Evolutionary conservation across 495 filamentous ascomycete species (phyloP).

Genomic region (Letharia lupina): DNA sequence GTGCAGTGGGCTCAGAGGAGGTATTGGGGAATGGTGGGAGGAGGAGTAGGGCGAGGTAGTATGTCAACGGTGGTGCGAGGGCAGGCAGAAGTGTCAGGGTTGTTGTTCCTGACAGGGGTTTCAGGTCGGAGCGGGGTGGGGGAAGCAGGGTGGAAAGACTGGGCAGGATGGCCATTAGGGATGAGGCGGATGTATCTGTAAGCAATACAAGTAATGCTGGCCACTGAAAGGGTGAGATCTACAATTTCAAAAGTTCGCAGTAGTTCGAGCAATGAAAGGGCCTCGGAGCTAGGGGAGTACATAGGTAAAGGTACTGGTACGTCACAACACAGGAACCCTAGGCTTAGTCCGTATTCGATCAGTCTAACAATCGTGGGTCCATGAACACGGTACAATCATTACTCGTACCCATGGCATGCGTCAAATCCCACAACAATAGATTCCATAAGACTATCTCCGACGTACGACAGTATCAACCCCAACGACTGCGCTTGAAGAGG

Average conservation of each 20-base stretch:
- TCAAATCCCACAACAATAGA: not conserved
- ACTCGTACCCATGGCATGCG: too few relatives aligned
- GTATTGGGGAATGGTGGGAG: conserved; percentile 22
- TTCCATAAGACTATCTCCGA: not conserved
- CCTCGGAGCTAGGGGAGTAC: too few relatives aligned
- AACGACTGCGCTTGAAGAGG: not conserved
- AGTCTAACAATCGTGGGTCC: not conserved
- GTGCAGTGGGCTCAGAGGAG: not conserved
- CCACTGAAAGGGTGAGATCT: too few relatives aligned
- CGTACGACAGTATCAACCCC: not conserved
- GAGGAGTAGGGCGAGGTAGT: conserved; percentile 25
- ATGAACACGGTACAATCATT: too few relatives aligned
- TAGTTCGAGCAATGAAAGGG: too few relatives aligned
- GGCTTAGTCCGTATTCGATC: not conserved
- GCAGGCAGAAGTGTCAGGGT: conserved; percentile 21
- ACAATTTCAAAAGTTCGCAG: too few relatives aligned
- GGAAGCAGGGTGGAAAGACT: conserved; percentile 15
- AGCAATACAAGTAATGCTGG: not conserved
- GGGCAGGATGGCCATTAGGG: conserved; percentile 1
- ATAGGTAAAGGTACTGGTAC: not conserved
- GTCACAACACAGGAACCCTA: not conserved
- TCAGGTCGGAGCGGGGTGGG: conserved; percentile 17
- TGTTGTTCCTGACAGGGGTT: conserved; percentile 18
- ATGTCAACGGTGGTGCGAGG: conserved; percentile 22
- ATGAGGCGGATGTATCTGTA: not conserved